Evolutionary conservation across 2,329 filamentous ascomycete species (phyloP), one percentile per base, ranked within the genome.

Genomic region (Trichophaea hybrida): DNA sequence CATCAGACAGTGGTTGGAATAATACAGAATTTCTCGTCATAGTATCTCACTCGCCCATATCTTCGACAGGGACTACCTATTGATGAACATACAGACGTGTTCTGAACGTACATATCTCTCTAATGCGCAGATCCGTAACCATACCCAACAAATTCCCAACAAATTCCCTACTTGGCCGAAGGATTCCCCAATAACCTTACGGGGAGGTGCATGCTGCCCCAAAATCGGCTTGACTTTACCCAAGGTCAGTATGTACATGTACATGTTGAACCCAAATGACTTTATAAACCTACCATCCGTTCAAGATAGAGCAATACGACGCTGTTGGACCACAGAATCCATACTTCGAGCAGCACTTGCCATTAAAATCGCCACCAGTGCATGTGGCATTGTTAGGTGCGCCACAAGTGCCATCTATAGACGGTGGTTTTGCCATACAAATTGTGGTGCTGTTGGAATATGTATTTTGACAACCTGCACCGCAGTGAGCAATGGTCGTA

Each of bases 321-420:
- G 32, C 48, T 13, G 15, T 33, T 13, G n/a, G 6, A 17, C 48
- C 48, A 51, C 48, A 51, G 48, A 51, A 51, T 24, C 48, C 48
- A 33, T 51, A 51, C 48, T 51, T 51, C n/a, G 15, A 24, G 48
- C 48, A 51, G 48, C 48, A 51, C n/a, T 31, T 51, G 13, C 48
- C 48, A 33, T 51, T 31, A 51, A 17, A 51, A 13, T n/a, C n/a
- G 13, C 48, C 48, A 33, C 48, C 48, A 33, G 48, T 13, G 13
- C 48, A 51, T n/a, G 48, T 51, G 48, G 32, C 31, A 13, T 24
- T 24, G 5, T 13, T 31, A 24, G 15, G 6, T 3, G n/a, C 32
- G 6, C 48, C 48, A 12, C 48, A 51, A 33, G 5, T 51, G 1
- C 48, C 48, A 31, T 24, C 32, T 6, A 13, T 33, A 13, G n/a